Percentiles rank a stretch among this genome's conserved stretches.
Conservation (phyloP, 2,329 filamentous ascomycete species). For the Paecilomyces sp. region DNA sequence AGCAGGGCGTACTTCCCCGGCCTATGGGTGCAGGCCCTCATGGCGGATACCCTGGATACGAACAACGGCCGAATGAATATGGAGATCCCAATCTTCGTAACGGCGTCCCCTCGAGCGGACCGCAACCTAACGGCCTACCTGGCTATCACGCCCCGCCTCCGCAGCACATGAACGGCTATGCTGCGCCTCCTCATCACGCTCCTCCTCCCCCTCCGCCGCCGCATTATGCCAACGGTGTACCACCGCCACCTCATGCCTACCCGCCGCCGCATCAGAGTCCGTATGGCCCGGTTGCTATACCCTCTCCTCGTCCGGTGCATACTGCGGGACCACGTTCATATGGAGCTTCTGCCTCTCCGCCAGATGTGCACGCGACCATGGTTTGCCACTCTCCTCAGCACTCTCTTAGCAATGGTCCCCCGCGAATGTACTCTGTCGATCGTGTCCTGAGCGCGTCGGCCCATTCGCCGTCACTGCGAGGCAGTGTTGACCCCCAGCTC, state of each 20-base stretch:
- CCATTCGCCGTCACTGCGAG: constrained; percentile 29
- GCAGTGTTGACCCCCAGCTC: constrained; percentile 26
- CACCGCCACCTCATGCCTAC: constrained; percentile 26
- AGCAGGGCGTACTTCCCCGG: constrained; percentile 17
- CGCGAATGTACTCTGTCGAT: constrained; percentile 31
- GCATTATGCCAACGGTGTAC: constrained; percentile 26
- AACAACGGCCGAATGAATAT: constrained; percentile 25
- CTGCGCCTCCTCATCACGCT: constrained; percentile 9
- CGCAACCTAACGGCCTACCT: constrained; percentile 16
- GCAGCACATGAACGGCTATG: constrained; percentile 7
- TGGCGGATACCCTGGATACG: constrained; percentile 24
- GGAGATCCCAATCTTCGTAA: constrained; percentile 23
- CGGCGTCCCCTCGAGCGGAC: constrained; percentile 13
- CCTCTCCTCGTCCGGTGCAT: constrained; percentile 27
- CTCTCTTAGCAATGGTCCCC: constrained; percentile 27
- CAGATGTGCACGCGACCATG: constrained; percentile 28
- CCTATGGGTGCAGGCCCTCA: constrained; percentile 22
- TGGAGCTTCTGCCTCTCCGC: constrained; percentile 29
- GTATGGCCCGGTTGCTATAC: constrained; percentile 27
- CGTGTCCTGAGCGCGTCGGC: constrained; percentile 24
- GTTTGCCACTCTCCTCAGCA: constrained; percentile 30
- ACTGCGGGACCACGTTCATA: constrained; percentile 25
- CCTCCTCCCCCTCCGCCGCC: constrained; percentile 41
- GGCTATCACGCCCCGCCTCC: constrained; percentile 16
- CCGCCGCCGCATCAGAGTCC: constrained; percentile 29